Base-by-base conservation (phyloP, 83 land plant species). In the Isoetes engelmannii region DNA sequence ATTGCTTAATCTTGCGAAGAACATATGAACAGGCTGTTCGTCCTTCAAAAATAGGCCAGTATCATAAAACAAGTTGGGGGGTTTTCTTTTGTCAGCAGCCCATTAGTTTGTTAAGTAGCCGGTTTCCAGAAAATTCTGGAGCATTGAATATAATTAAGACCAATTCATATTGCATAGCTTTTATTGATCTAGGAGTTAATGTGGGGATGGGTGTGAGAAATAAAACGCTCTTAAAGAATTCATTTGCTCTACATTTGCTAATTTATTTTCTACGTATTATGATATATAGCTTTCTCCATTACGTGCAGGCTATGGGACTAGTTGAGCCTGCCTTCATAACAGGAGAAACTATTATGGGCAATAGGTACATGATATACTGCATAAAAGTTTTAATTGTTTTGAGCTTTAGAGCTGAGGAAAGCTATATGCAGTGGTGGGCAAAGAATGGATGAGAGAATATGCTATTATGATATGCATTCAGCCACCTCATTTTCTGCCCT, bases 391-490 rank as follows among this genome's bases (percentile, higher is more conserved):
- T 28, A 28, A 28, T 28, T 28, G 37, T 28, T 28, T 28, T 28
- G 37, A 28, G 37, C 37, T 28, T 28, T 28, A 28, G 37, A 28
- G 37, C 37, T 28, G 37, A 28, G 37, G 37, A 28, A 28, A 28
- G 37, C 37, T 28, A 28, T 28, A 28, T 28, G 37, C 77, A 76
- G 75, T 44, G 69, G 78, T 47, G 68, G 47, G 54, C 69, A 51
- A 3, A 17, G 68, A 59, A 37, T 65, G 28, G 65, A 60, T 47
- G 77, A 77, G 62, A 56, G 69, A 8, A 77, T 77, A 7, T 77
- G 79, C 57, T 77, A 72, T 58, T 77, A 77, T 72, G 79, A 77
- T 48, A 66, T 74, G 45, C 42, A 66, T 10, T 13, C 79, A 44
- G 47, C 67, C n/a, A 51, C 77, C 42, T 72, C 79, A 9, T 72